A percentile compares a stretch with the other conserved stretches of the same genome.
Conservation (phyloP, 148 eudicot genomes). For the Persicaria maculosa region DNA sequence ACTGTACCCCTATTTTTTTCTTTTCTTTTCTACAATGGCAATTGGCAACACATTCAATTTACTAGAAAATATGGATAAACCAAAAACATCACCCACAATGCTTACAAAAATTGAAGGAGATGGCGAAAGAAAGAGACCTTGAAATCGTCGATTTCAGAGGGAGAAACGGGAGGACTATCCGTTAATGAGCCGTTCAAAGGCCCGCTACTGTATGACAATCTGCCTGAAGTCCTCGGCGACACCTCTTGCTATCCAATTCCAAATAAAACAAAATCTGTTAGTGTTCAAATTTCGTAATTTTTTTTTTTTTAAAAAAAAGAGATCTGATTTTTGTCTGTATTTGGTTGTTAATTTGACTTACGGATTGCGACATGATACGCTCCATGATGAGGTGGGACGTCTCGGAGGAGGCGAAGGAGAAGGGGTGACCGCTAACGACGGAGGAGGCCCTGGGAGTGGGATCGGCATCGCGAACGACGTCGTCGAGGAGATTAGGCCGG, state of each 20-base stretch:
- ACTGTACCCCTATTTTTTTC: neutral
- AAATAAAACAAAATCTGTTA: neutral
- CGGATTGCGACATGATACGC: conserved; percentile 88
- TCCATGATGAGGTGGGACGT: conserved; percentile 93
- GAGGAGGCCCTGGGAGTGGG: conserved; percentile 23
- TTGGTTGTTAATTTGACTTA: conserved; percentile 20
- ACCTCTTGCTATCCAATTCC: conserved; percentile 60
- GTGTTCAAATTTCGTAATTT: neutral
- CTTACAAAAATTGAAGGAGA: neutral
- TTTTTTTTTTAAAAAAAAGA: neutral
- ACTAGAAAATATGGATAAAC: no score
- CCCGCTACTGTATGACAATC: conserved; percentile 90
- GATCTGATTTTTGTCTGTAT: neutral
- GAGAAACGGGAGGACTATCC: conserved; percentile 93
- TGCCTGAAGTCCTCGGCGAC: conserved; percentile 92
- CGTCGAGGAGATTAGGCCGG: conserved; percentile 27
- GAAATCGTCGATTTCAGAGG: conserved; percentile 75
- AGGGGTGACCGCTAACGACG: conserved; percentile 44
- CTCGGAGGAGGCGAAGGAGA: conserved; percentile 74
- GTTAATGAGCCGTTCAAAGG: conserved; percentile 85
- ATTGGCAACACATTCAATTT: no score
- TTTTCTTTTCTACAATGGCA: no score
- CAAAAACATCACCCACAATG: neutral
- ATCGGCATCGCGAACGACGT: conserved; percentile 27
- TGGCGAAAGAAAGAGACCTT: conserved; percentile 39